Conservation (phyloP, 305 asterid genomes). For the Rubia tinctorum region DNA sequence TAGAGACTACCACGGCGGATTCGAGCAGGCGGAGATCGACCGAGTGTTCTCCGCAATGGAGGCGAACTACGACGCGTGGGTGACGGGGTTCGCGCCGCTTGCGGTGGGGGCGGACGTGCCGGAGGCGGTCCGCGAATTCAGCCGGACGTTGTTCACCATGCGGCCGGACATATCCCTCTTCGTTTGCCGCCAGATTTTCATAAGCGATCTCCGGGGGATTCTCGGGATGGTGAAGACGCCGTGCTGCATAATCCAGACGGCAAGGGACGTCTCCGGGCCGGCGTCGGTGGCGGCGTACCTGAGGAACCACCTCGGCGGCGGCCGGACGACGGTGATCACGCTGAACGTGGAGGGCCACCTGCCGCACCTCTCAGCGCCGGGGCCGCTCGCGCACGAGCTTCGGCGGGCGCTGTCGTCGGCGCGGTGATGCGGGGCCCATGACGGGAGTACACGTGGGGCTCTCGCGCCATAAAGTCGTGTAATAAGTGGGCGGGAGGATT, state of each 20-base stretch:
- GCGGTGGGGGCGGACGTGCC: slow-evolving; percentile 98
- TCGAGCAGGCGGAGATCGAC: slow-evolving; percentile 72
- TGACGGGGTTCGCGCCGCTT: slow-evolving; percentile 83
- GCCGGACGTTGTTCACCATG: slow-evolving; percentile 91
- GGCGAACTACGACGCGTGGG: slow-evolving; percentile 93
- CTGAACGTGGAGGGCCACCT: slow-evolving; percentile 75
- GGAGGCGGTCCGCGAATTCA: slow-evolving; percentile 86
- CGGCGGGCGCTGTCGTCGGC: slow-evolving; percentile 51
- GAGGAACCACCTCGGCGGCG: slow-evolving; percentile 81
- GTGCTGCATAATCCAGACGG: slow-evolving; percentile 81
- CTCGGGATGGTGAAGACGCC: slow-evolving; percentile 73
- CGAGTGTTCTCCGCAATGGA: slow-evolving; percentile 78
- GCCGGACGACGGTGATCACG: slow-evolving; percentile 60
- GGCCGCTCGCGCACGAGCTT: slow-evolving; percentile 70
- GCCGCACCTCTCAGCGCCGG: slow-evolving; percentile 91
- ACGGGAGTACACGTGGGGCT: neutral
- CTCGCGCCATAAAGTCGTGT: neutral
- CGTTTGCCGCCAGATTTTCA: slow-evolving; percentile 65
- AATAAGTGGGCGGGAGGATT: slow-evolving; percentile 16
- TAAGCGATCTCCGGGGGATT: slow-evolving; percentile 66
- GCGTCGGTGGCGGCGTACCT: slow-evolving; percentile 72
- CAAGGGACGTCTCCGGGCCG: slow-evolving; percentile 80
- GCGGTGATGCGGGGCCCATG: slow-evolving; percentile 20
- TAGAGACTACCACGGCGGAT: slow-evolving; percentile 78
- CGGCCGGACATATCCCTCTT: slow-evolving; percentile 88